Evolutionary conservation across 2,329 filamentous ascomycete genomes (phyloP), one percentile per base, ranked within the genome.

Genomic region (Cyphellophora europaea): DNA sequence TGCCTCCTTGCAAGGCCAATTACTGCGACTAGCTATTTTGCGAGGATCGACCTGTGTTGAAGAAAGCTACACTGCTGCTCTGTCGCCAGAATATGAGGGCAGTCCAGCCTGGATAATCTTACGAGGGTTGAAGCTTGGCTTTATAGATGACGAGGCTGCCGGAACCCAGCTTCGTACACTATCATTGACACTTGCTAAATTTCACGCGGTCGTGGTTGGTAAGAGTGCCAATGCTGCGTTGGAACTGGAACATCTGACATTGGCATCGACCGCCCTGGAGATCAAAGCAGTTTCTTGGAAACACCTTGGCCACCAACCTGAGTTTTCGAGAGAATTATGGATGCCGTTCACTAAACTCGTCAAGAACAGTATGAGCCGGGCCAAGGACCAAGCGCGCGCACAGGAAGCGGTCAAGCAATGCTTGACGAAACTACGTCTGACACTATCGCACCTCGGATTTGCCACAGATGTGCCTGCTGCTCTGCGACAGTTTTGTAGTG

Each of bases 231-330:
- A 13, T 13, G 5, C 12, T 11, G 29, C 31, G 10, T 28, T 28
- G 11, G 11, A 21, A 11, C 19, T 17, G 8, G 27, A 17, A 13
- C n/a, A 25, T 11, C 39, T 38, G 30, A 23, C 36, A 12, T 33
- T 49, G n/a, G 38, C 40, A 19, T 66, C n/a, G 58, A 65, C 41
- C 36, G 65, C n/a, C 33, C 62, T 31, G 55, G 58, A 11, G 44
- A 65, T 31, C 61, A 66, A 42, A 51, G 62, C 38, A 53, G 58
- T 27, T 38, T 60, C 60, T 21, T 67, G 64, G 64, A 57, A 56
- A 25, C 30, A 63, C 6, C 54, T 58, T 4, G 53, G 54, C 3
- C 63, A 66, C 43, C 36, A 54, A n/a, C 57, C 55, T 13, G 57
- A 68, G 21, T 50, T 58, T 28, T 49, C 40, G 4, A 58, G 54